Evolutionary conservation across 805 yeast species (phyloP), one percentile per base, ranked within the genome.

Genomic region (Saturnispora mendoncae): DNA sequence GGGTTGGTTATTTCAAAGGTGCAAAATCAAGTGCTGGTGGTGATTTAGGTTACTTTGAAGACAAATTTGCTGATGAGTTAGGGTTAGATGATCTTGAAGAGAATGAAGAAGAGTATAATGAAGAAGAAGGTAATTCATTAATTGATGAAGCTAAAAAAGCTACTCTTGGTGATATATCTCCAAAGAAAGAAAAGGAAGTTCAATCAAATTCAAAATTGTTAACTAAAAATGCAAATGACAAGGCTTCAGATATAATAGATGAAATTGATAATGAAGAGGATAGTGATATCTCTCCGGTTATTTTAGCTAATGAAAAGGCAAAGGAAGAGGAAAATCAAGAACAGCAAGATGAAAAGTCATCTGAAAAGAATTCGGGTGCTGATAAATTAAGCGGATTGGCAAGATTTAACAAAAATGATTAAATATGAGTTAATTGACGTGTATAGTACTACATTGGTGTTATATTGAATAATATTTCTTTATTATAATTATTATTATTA

Each of bases 1-100:
- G 82, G 82, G 71, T 72, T 30, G 60, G 65, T 15, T 62, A 61
- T 41, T 69, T 63, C 43, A 36, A 49, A 14, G 61, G 54, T 13
- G 38, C 43, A n/a, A 20, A 18, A 6, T 19, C 48, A 19, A 32
- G 25, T 8, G 25, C 15, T 20, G 45, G 49, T 10, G 36, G 51
- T 4, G 61, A 57, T 44, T 37, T 45, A 4, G 62, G 61, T 8
- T 52, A 52, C 31, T 49, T 51, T 38, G 62, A 57, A 45, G 62
- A 58, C 45, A 61, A 56, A 30, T 55, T 55, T 3, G 54, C 43
- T 39, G 62, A 57, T 45, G 62, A 57, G 36, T 45, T 57, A 30
- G 58, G 58, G 15, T 45, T 58, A 20, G 57, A 52, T 38, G 47
- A 48, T 6, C 13, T 43, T 4, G 51, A 48, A 18, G 42, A 35